Conservation (phyloP, 495 filamentous ascomycete species). For the Lophiostoma macrostomum region DNA sequence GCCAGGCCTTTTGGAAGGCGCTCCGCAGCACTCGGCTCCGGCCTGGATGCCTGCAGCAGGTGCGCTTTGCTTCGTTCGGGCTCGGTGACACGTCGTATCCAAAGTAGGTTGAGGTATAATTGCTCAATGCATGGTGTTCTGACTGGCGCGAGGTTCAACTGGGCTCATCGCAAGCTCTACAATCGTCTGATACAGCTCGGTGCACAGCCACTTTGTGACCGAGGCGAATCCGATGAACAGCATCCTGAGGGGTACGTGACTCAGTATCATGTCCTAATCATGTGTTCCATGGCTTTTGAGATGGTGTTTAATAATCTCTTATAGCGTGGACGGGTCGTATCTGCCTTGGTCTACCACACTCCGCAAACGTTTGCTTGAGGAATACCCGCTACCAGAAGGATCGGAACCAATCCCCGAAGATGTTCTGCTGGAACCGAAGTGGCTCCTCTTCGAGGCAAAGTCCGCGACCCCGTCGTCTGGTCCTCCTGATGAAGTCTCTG, state of each 20-base stretch:
- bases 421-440: conserved; percentile 75
- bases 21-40: conserved; percentile 75
- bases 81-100: conserved; percentile 92
- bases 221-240: conserved; percentile 87
- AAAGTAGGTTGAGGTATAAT: conserved; percentile 66
- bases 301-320: neutral
- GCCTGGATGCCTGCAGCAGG: conserved; percentile 59
- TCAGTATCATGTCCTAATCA: neutral
- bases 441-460: conserved; percentile 55
- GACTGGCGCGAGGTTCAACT: conserved; percentile 65
- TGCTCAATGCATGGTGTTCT: neutral
- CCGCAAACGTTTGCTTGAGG: conserved; percentile 58
- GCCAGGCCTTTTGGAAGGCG: conserved; percentile 76
- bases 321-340: conserved; percentile 77
- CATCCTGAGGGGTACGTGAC: conserved; percentile 79
- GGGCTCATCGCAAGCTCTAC: conserved; percentile 82
- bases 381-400: conserved; percentile 65
- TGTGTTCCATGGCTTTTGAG: neutral
- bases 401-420: conserved; percentile 70
- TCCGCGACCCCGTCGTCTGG: neutral
- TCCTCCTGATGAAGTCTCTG: neutral
- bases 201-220: conserved; percentile 68
- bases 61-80: conserved; percentile 82
- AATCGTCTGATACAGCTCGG: conserved; percentile 84
- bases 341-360: conserved; percentile 72